Percentiles rank a stretch among this genome's conserved stretches.
phyloP scores from a whole-genome alignment of 2,329 filamentous ascomycete genomes.

The Capronia epimyces region DNA sequence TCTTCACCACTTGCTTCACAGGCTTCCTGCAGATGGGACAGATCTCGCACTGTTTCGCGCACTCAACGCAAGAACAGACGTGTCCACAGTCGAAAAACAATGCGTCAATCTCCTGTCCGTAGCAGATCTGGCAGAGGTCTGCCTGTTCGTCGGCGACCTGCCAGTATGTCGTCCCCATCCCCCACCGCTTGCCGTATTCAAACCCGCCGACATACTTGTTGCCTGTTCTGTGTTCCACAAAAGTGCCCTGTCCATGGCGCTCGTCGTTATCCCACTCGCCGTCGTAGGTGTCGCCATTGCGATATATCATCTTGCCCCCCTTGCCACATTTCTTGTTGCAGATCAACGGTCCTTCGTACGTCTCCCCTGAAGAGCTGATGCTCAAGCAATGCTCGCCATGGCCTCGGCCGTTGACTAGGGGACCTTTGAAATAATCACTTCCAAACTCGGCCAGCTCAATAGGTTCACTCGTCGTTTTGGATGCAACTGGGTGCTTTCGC shows the following conservation, averaged over 20 bases:
- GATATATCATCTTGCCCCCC: constrained; percentile 52
- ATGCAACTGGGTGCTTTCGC: constrained; percentile 22
- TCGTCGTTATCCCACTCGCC: constrained; percentile 45
- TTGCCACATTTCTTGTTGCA: constrained; percentile 51
- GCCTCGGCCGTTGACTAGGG: constrained; percentile 45
- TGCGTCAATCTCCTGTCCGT: constrained; percentile 54
- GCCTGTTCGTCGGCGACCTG: constrained; percentile 58
- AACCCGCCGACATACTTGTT: constrained; percentile 59
- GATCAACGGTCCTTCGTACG: constrained; percentile 52
- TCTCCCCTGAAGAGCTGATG: constrained; percentile 50
- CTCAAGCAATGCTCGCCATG: constrained; percentile 51
- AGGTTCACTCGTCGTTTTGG: constrained; percentile 20
- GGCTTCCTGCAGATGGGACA: constrained; percentile 58
- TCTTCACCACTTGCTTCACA: constrained; percentile 53
- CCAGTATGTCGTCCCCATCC: constrained; percentile 58
- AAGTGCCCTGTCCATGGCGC: constrained; percentile 53
- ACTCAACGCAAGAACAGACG: constrained; percentile 56
- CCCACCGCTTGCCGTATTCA: constrained; percentile 55
- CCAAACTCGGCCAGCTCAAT: constrained; percentile 50
- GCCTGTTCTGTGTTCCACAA: constrained; percentile 51
- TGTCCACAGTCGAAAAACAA: constrained; percentile 61
- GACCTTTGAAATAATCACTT: constrained; percentile 51
- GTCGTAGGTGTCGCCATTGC: constrained; percentile 47
- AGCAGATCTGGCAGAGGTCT: constrained; percentile 58
- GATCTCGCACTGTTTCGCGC: constrained; percentile 53